A percentile compares a stretch with the other conserved stretches of the same genome.
Evolutionary conservation across 2,329 filamentous ascomycete species (phyloP).

Genomic region (Exophiala phaeomuriformis): DNA sequence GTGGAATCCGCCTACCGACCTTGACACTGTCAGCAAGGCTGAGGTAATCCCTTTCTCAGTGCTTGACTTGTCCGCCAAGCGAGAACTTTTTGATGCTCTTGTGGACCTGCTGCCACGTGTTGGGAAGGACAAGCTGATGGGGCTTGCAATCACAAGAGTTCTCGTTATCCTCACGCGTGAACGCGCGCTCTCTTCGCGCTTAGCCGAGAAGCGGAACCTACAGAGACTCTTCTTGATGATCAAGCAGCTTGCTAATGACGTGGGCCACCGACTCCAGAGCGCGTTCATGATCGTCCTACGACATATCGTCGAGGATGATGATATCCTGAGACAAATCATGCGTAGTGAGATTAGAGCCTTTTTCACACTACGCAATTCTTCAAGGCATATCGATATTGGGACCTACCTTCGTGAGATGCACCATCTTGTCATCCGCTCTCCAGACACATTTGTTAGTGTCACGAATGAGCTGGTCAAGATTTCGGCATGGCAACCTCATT

Average conservation of each 20-base stretch:
- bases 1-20: slow-evolving; percentile 49
- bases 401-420: slow-evolving; percentile 70
- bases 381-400: slow-evolving; percentile 59
- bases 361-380: slow-evolving; percentile 53
- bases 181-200: slow-evolving; percentile 62
- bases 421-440: slow-evolving; percentile 70
- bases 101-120: slow-evolving; percentile 77
- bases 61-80: slow-evolving; percentile 59
- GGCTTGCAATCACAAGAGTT: slow-evolving; percentile 73
- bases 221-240: slow-evolving; percentile 90
- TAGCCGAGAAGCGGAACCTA: slow-evolving; percentile 83
- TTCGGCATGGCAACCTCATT: slow-evolving; percentile 20
- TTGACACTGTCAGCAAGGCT: slow-evolving; percentile 48
- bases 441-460: slow-evolving; percentile 78
- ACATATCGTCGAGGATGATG: slow-evolving; percentile 90
- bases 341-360: slow-evolving; percentile 74
- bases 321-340: slow-evolving; percentile 86
- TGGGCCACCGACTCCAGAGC: slow-evolving; percentile 65
- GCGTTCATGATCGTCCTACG: slow-evolving; percentile 75
- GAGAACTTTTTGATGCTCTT: slow-evolving; percentile 66
- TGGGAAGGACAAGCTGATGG: slow-evolving; percentile 77
- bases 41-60: slow-evolving; percentile 51
- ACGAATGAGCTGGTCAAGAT: slow-evolving; percentile 79
- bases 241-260: slow-evolving; percentile 76
- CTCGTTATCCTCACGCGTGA: slow-evolving; percentile 81